These are phyloP conservation scores for Naganishia randhawae DNA, from an alignment of 768 basidiomycete genomes.

Conservation along the genomic window DNA sequence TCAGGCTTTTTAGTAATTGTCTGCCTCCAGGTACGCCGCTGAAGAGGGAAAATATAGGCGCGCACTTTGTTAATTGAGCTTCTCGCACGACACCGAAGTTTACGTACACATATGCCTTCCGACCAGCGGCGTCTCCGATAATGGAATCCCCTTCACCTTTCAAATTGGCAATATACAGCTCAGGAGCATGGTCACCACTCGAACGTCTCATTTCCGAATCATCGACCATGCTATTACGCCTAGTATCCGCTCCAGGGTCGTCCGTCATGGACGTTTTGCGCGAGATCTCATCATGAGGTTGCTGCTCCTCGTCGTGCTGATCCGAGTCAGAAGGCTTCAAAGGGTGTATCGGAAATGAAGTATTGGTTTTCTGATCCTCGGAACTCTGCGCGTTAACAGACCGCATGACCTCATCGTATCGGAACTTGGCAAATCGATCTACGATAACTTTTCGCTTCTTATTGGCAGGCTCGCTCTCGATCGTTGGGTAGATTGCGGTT, in stretches of 20 bases:
- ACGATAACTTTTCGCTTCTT: slow-evolving; percentile 46
- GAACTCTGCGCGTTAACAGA: slow-evolving; percentile 1
- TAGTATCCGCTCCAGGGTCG: background rate
- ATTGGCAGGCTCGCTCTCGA: slow-evolving; percentile 22
- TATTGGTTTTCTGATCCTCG: slow-evolving; percentile 7
- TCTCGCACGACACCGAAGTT: background rate
- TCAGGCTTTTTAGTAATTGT: slow-evolving; percentile 43
- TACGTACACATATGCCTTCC: slow-evolving; percentile 30
- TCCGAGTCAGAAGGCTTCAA: background rate
- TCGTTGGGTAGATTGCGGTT: background rate
- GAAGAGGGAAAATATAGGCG: background rate
- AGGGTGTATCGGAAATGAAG: slow-evolving; percentile 12
- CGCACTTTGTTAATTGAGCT: background rate
- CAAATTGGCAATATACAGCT: slow-evolving; percentile 25
- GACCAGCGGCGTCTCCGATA: slow-evolving; percentile 27
- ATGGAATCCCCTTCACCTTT: slow-evolving; percentile 19
- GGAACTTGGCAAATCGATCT: slow-evolving; percentile 37
- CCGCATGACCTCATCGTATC: slow-evolving; percentile 18
- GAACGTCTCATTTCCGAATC: slow-evolving; percentile 6
- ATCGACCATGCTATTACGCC: slow-evolving; percentile 14
- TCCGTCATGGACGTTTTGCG: slow-evolving; percentile 25
- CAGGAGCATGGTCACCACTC: slow-evolving; percentile 17
- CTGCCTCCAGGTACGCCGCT: slow-evolving; percentile 31
- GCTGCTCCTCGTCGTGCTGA: background rate
- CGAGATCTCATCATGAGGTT: background rate